Evolutionary conservation across 495 filamentous ascomycete genomes (phyloP).

Genomic region (Jackrogersella minutella): DNA sequence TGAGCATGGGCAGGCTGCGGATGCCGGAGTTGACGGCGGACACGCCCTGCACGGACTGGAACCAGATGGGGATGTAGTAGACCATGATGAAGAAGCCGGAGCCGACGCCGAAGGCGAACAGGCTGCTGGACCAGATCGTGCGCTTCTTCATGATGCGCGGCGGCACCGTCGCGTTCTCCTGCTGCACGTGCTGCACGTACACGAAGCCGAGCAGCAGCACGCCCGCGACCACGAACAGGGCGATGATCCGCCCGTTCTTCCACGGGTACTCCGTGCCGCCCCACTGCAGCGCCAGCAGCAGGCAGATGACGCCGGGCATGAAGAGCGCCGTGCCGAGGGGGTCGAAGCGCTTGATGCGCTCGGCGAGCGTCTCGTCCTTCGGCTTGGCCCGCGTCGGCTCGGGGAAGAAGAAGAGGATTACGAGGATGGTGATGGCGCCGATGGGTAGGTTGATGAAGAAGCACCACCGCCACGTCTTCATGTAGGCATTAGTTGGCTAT

Average conservation of each 20-base stretch:
- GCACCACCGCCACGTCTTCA: constrained; percentile 15
- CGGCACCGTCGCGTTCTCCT: constrained; percentile 5
- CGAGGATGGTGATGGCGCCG: constrained; percentile 44
- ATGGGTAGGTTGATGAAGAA: constrained; percentile 10
- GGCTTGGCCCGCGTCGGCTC: constrained; percentile 59
- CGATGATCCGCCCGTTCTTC: constrained; percentile 71
- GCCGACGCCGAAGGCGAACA: constrained; percentile 65
- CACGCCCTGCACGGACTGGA: constrained; percentile 81
- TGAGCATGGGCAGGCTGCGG: constrained; percentile 76
- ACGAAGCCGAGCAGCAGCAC: constrained; percentile 57
- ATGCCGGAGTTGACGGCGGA: constrained; percentile 76
- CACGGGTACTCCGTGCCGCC: constrained; percentile 76
- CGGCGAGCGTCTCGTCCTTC: constrained; percentile 51
- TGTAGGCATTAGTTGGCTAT: constrained; percentile 27
- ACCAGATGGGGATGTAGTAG: constrained; percentile 86
- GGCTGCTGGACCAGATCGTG: constrained; percentile 64
- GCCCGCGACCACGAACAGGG: constrained; percentile 70
- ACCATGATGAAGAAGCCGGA: constrained; percentile 72
- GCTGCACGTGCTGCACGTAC: neutral
- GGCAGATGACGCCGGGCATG: constrained; percentile 56
- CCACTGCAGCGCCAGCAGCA: constrained; percentile 86
- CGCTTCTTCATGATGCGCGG: constrained; percentile 46
- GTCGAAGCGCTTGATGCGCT: constrained; percentile 51
- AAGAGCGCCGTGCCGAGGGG: constrained; percentile 49
- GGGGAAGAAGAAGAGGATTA: constrained; percentile 60